Base-by-base conservation (phyloP, 768 basidiomycete genomes). In the Pulveroboletus ravenelii region DNA sequence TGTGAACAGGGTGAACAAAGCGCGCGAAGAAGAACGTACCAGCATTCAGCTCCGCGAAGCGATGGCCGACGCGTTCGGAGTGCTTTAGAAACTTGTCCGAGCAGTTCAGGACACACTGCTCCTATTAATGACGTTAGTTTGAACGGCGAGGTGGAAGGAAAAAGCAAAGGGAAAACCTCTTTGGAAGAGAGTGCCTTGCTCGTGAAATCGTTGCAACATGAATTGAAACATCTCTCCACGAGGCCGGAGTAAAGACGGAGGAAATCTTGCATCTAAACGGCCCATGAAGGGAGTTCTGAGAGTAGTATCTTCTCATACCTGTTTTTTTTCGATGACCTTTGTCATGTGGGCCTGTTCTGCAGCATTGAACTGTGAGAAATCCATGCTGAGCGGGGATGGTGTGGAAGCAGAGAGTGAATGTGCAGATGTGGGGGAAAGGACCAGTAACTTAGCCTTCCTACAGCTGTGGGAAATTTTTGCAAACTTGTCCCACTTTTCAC, bases 21-120 rank as follows among this genome's bases (percentile, higher is more conserved):
- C 29, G 10, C 2, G 5, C 4, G 31, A 27, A 35, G 17, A 18
- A 25, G 31, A 14, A 75, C 88, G 52, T 57, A 93, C 93, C 93
- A 47, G 91, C 91, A 62, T 93, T 95, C 54, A 87, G 72, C 66
- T 95, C 93, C 40, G 92, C 91, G 64, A 95, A 96, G 41, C 93
- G 80, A 27, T 91, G 85, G 6, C 92, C 92, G 14, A 95, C 87
- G 45, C 93, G 78, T 66, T 97, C 93, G 10, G 93, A 93, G 66
- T 96, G 92, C 67, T 96, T 96, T 63, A 98, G 73, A 75, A 96
- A 97, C 71, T 98, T 99, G 76, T 97, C 95, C 18, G 93, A 80
- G 74, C 95, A 99, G 73, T 94, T 92, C 70, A 82, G 76, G 41
- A 95, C 82, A 66, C 95, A 99, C 57, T 82, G 79, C 62, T 89